Evolutionary conservation across 2,329 filamentous ascomycete genomes (phyloP).

Genomic region (Pestalotiopsis sp.): DNA sequence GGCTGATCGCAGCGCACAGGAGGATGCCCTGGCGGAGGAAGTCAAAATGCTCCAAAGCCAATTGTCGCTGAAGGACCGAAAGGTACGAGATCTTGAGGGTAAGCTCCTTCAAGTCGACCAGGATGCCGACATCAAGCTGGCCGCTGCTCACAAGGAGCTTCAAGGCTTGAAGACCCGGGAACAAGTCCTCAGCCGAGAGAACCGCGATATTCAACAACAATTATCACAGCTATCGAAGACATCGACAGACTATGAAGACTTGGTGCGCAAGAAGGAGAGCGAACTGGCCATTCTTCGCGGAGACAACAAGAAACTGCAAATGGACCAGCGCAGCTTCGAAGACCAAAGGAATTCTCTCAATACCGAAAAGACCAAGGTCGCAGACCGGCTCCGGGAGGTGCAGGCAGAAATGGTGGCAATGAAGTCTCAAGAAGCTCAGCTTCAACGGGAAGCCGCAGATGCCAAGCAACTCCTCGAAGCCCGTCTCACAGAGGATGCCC

Average conservation of each 20-base stretch:
- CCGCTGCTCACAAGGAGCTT: conserved; percentile 77
- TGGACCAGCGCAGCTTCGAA: conserved; percentile 78
- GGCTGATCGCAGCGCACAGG: conserved; percentile 74
- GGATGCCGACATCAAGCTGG: conserved; percentile 84
- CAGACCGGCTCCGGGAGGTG: conserved; percentile 76
- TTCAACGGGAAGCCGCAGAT: conserved; percentile 87
- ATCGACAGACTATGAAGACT: conserved; percentile 92
- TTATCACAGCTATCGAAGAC: conserved; percentile 86
- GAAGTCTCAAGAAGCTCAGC: conserved; percentile 79
- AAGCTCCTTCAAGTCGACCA: conserved; percentile 86
- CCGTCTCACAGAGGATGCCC: conserved; percentile 85
- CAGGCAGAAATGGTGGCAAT: conserved; percentile 88
- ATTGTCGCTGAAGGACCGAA: conserved; percentile 84
- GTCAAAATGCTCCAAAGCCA: conserved; percentile 92
- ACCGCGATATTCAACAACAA: conserved; percentile 80
- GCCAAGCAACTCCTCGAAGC: conserved; percentile 85
- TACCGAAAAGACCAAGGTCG: conserved; percentile 78
- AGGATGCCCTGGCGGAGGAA: conserved; percentile 78
- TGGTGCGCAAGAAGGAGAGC: conserved; percentile 91
- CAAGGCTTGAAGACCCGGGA: conserved; percentile 74
- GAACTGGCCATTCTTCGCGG: conserved; percentile 83
- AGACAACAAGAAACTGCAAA: conserved; percentile 82
- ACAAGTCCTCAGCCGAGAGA: conserved; percentile 77
- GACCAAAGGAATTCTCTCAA: conserved; percentile 74
- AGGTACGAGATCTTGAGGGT: conserved; percentile 82